Evolutionary conservation across 1,139 yeast species (phyloP), one percentile per base, ranked within the genome.

Genomic region (Debaryomyces coudertii): DNA sequence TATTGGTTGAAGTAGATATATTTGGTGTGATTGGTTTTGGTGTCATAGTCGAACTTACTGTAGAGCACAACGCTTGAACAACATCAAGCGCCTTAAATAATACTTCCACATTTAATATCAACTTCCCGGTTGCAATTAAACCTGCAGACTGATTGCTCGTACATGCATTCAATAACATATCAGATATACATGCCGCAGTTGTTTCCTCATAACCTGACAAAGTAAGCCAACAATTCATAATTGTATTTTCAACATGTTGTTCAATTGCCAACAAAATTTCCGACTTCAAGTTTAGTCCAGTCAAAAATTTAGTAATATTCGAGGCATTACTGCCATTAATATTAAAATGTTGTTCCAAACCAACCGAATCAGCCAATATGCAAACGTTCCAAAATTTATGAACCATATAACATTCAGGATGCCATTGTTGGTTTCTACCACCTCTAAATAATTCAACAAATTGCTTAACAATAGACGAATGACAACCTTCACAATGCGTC

Each of bases 321-420:
- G 41, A 7, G 4, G 36, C 34, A 3, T 29, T 20, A 20, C 43
- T 30, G 7, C 18, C 28, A 22, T 44, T 23, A 29, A 57, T 38
- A 34, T 54, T 46, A 18, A 45, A 42, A 14, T 66, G 61, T 18
- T 71, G 62, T 11, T 76, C 75, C 33, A 83, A 62, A 1, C 90
- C 92, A 31, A 85, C 78, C 4, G 80, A 70, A 47, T 79, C 85
- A 0, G 87, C 79, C 2, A 85, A 76, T n/a, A 90, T 73, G 48
- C 85, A 80, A 22, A 92, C 96, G 60, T 90, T 92, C 99, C 99
- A 95, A 60, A 90, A 92, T 63, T 92, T 92, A 71, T 88, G 92
- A 42, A 93, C 95, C 92, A 95, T 95, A 62, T 90, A 95, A 70
- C 99, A 95, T 64, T 95, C 99, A 2, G 98, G 98, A 65, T 95